Evolutionary conservation across 345 rosid genomes (phyloP).

Genomic region (Stellera chamaejasme): DNA sequence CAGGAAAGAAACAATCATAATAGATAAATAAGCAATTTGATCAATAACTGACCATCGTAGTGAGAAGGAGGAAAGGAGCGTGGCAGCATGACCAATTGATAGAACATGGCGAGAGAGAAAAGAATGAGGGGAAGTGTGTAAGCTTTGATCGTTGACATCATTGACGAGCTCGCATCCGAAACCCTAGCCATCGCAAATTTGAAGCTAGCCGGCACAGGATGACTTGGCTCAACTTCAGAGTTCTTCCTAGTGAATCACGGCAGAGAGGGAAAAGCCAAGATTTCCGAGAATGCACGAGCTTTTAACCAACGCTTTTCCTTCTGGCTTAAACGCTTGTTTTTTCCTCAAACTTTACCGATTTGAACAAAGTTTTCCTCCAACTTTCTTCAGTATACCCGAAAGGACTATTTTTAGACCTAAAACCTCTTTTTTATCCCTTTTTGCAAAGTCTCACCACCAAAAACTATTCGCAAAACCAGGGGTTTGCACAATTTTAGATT

Average conservation of each 20-base stretch:
- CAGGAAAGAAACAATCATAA: background rate
- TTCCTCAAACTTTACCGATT: no score
- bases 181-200: conserved; percentile 30
- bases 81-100: conserved; percentile 75
- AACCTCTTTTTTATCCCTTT: no score
- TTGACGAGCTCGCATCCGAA: conserved; percentile 18
- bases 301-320: no score
- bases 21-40: background rate
- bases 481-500: no score
- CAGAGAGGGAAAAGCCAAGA: no score
- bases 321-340: no score
- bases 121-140: conserved; percentile 58
- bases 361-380: no score
- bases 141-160: conserved; percentile 33
- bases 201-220: background rate
- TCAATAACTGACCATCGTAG: conserved; percentile 52
- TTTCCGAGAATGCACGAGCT: no score
- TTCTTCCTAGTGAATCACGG: background rate
- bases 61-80: conserved; percentile 68
- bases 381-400: no score
- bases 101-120: conserved; percentile 49
- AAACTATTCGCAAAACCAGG: no score
- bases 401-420: no score
- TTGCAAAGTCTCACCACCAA: no score
- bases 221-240: background rate